Percentiles rank a stretch among this genome's conserved stretches.
Conservation (phyloP, 164 flowering plant species). For the Sedum album region DNA sequence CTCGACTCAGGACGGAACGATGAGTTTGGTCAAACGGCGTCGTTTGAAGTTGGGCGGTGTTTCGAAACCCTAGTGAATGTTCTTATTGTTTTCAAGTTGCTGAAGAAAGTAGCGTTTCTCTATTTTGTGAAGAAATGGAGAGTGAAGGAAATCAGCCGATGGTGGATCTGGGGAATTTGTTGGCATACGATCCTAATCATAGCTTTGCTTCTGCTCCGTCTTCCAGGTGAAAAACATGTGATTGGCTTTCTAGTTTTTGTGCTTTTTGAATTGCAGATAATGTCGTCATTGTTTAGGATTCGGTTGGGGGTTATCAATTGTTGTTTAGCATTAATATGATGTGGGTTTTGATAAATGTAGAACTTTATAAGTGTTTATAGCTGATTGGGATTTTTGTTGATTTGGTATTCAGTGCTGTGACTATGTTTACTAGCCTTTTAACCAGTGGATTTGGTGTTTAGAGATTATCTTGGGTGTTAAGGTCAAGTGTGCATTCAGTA, state of each 20-base stretch:
- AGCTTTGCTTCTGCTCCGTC: constrained; percentile 32
- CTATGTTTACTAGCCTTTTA: neutral
- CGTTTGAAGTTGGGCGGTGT: too few species aligned
- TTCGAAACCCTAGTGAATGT: neutral
- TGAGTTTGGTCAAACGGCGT: neutral
- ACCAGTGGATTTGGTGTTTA: too few species aligned
- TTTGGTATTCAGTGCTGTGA: neutral
- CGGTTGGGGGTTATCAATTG: neutral
- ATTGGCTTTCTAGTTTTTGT: neutral
- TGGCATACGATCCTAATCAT: constrained; percentile 55
- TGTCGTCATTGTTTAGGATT: too few species aligned
- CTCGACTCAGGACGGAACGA: too few species aligned
- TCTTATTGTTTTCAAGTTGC: neutral
- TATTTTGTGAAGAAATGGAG: neutral
- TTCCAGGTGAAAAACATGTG: neutral
- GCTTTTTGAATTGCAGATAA: neutral
- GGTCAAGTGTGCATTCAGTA: neutral
- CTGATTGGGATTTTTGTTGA: neutral
- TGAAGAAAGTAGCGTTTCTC: neutral
- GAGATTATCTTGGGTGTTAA: neutral
- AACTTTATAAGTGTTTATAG: neutral
- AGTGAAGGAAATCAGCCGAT: constrained; percentile 9
- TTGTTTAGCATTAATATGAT: neutral
- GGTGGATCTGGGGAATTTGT: constrained; percentile 66
- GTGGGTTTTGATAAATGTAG: neutral